Percentiles rank a stretch among this genome's conserved stretches.
phyloP scores from a whole-genome alignment of 306 rosid species.

The Oemleria cerasiformis region DNA sequence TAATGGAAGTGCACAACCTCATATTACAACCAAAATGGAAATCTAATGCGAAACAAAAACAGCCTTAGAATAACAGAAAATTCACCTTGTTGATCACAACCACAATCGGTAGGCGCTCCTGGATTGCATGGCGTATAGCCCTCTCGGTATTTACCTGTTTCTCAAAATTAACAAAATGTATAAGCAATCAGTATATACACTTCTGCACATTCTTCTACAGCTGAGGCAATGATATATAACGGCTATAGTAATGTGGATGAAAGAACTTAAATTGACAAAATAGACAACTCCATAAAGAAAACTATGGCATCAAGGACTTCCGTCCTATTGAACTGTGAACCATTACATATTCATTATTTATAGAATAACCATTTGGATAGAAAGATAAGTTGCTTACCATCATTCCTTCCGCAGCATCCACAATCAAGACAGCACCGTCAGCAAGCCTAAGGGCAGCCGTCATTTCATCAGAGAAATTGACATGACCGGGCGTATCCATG shows the following conservation, averaged over 20 bases:
- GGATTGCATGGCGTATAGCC: slow-evolving; percentile 98
- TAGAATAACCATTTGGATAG: background rate
- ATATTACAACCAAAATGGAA: background rate
- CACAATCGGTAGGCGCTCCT: slow-evolving; percentile 81
- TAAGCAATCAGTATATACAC: background rate
- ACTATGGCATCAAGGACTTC: background rate
- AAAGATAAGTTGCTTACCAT: slow-evolving; percentile 50
- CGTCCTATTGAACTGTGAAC: background rate
- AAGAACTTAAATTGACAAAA: background rate
- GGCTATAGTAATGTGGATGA: background rate
- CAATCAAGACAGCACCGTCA: slow-evolving; percentile 86
- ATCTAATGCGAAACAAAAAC: background rate
- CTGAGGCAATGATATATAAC: background rate
- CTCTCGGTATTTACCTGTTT: slow-evolving; percentile 90
- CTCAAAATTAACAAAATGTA: background rate
- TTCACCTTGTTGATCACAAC: slow-evolving; percentile 90
- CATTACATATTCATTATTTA: background rate
- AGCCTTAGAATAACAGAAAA: slow-evolving; percentile 6
- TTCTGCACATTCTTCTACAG: slow-evolving; percentile 3
- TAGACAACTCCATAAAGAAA: background rate
- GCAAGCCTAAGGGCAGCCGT: slow-evolving; percentile 95
- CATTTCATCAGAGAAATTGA: slow-evolving; percentile 96
- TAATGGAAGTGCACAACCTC: background rate
- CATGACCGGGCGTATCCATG: slow-evolving; percentile 96
- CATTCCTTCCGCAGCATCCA: slow-evolving; percentile 97